Evolutionary conservation across 176 grass and related monocot species (phyloP), one percentile per base, ranked within the genome.

Genomic region (Oryza officinalis): DNA sequence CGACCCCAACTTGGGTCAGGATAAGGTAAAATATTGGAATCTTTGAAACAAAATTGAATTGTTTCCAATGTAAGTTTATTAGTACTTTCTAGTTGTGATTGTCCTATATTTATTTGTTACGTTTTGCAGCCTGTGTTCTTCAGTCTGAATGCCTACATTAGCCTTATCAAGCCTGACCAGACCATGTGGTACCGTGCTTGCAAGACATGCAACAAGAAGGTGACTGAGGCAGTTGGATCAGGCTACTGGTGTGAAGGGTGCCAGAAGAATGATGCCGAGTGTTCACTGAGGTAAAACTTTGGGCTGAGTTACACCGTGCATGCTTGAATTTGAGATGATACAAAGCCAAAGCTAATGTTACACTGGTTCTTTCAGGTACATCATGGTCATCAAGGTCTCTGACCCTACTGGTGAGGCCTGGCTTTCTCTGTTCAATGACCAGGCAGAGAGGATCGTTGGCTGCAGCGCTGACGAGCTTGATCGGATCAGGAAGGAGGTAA

Each of bases 151-250:
- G 89, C 65, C 12, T 78, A 92, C 23, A 91, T 96, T 38, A 99
- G 93, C 81, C 88, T 89, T 63, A 99, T 99, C 67, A 99, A 92
- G 74, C 82, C 89, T 70, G 96, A 99, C 25, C 91, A 96, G 72
- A 94, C 78, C 27, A 96, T 99, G 93, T 99, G 96, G 96, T 99
- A 99, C 77, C 81, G 96, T 12, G 93, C 96, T 44, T 99, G 96
- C 85, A 99, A 80, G 68, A 90, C 88, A 11, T 99, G 96, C 81
- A 99, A 96, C 75, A 99, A 99, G 87, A 99, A 99, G 74, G 93
- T 96, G 47, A 92, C 89, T 59, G 96, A 99, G 78, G 83, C 77
- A 47, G 15, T 88, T 49, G 96, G 86, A 23, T 89, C 87, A 77
- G 96, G 93, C 22, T 99, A 92, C 64, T 99, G 96, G 93, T 99